A percentile compares a stretch with the other conserved stretches of the same genome.
These are phyloP conservation scores for Entelexis sorbosivorans DNA, from an alignment of 1,139 yeast species.

Conservation along the genomic window DNA sequence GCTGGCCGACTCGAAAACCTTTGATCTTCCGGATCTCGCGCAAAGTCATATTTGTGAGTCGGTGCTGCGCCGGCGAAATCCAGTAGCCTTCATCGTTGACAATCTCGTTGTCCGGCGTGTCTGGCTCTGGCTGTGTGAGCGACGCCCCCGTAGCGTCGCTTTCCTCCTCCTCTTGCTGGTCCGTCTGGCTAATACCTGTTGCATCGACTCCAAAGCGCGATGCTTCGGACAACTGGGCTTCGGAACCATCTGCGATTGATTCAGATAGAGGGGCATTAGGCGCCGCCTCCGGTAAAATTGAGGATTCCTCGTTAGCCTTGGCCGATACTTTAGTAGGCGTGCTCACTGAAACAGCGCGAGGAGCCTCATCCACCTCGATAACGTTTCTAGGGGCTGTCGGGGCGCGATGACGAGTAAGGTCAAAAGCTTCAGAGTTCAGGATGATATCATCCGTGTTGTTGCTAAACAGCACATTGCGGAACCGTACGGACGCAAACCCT, in stretches of 20 bases:
- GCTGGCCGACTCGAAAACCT: constrained; percentile 67
- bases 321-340: constrained; percentile 8
- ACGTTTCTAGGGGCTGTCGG: neutral
- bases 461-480: constrained; percentile 27
- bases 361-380: neutral
- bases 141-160: neutral
- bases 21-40: constrained; percentile 54
- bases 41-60: constrained; percentile 48
- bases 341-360: constrained; percentile 15
- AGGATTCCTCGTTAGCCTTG: neutral
- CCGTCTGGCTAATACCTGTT: neutral
- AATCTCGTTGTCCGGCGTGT: constrained; percentile 33
- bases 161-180: neutral
- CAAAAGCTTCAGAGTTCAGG: constrained; percentile 58
- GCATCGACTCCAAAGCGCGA: neutral
- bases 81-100: constrained; percentile 67
- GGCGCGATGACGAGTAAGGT: constrained; percentile 25
- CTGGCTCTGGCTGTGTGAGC: neutral
- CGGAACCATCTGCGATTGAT: neutral
- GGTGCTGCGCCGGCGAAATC: constrained; percentile 66
- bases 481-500: constrained; percentile 7
- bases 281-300: neutral
- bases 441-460: constrained; percentile 55
- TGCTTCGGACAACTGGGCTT: neutral
- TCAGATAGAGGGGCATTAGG: neutral